Conservation (phyloP, 805 yeast genomes). For the Cyberlindnera subsufficiens region DNA sequence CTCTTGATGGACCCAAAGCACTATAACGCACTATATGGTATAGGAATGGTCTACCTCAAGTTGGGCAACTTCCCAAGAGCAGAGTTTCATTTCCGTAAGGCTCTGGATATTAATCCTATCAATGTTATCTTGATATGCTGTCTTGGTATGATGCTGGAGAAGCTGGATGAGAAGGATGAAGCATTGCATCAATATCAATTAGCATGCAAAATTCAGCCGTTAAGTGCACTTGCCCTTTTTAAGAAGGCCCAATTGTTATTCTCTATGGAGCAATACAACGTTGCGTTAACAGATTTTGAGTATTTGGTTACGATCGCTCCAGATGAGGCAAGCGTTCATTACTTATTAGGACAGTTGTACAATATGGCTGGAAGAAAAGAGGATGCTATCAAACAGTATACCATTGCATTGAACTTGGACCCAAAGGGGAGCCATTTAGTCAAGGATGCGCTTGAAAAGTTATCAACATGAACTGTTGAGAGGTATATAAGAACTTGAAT, state of each 20-base stretch:
- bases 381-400: slow-evolving; percentile 79
- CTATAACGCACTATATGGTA: slow-evolving; percentile 92
- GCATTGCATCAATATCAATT: slow-evolving; percentile 79
- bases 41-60: slow-evolving; percentile 89
- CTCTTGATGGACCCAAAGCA: slow-evolving; percentile 73
- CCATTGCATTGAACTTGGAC: slow-evolving; percentile 84
- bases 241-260: slow-evolving; percentile 81
- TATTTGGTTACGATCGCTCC: slow-evolving; percentile 74
- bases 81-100: slow-evolving; percentile 80
- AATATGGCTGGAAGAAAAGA: slow-evolving; percentile 66
- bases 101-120: slow-evolving; percentile 82
- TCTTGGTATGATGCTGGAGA: slow-evolving; percentile 89
- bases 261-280: slow-evolving; percentile 61
- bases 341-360: slow-evolving; percentile 80
- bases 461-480: slow-evolving; percentile 3
- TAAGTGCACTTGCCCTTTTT: slow-evolving; percentile 79
- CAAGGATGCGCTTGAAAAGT: slow-evolving; percentile 70
- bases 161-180: slow-evolving; percentile 55
- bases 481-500: too few relatives aligned
- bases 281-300: slow-evolving; percentile 72
- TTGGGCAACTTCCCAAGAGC: slow-evolving; percentile 82
- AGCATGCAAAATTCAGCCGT: slow-evolving; percentile 81
- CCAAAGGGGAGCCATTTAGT: slow-evolving; percentile 88
- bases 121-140: slow-evolving; percentile 88
- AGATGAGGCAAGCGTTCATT: slow-evolving; percentile 92